Evolutionary conservation across 768 basidiomycete species (phyloP).

Genomic region (Heimioporus sp.): DNA sequence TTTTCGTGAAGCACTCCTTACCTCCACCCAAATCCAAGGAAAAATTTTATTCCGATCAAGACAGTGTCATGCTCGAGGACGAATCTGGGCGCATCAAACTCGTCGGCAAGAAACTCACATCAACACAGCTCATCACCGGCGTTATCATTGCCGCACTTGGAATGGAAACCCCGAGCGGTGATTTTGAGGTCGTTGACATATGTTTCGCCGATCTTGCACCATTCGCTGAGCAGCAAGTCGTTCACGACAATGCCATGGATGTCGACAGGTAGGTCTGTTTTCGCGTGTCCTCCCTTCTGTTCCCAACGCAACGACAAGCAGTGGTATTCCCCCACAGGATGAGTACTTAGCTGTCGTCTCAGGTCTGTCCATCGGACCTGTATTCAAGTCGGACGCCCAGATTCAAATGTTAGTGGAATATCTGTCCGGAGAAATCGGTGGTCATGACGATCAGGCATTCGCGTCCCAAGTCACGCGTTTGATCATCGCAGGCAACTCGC

Average conservation of each 20-base stretch:
- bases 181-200: slow-evolving; percentile 91
- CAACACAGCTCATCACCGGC: slow-evolving; percentile 78
- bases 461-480: slow-evolving; percentile 78
- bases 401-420: slow-evolving; percentile 90
- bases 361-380: slow-evolving; percentile 76
- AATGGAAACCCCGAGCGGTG: slow-evolving; percentile 83
- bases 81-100: slow-evolving; percentile 91
- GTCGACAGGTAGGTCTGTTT: slow-evolving; percentile 51
- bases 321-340: slow-evolving; percentile 35
- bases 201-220: slow-evolving; percentile 85
- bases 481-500: slow-evolving; percentile 87
- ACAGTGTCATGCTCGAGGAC: slow-evolving; percentile 90
- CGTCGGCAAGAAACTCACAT: slow-evolving; percentile 68
- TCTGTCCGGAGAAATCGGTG: slow-evolving; percentile 81
- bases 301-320: slow-evolving; percentile 10
- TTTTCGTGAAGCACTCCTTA: slow-evolving; percentile 69
- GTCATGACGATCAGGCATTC: slow-evolving; percentile 56
- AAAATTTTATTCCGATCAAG: slow-evolving; percentile 76
- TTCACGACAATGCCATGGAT: slow-evolving; percentile 52
- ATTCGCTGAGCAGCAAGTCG: slow-evolving; percentile 23
- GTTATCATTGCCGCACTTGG: slow-evolving; percentile 89
- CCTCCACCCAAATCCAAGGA: slow-evolving; percentile 73
- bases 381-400: slow-evolving; percentile 62
- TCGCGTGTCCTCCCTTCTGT: not conserved
- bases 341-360: slow-evolving; percentile 87